phyloP scores from a whole-genome alignment of 2,329 filamentous ascomycete genomes.

The Stagonosporopsis vannaccii region DNA sequence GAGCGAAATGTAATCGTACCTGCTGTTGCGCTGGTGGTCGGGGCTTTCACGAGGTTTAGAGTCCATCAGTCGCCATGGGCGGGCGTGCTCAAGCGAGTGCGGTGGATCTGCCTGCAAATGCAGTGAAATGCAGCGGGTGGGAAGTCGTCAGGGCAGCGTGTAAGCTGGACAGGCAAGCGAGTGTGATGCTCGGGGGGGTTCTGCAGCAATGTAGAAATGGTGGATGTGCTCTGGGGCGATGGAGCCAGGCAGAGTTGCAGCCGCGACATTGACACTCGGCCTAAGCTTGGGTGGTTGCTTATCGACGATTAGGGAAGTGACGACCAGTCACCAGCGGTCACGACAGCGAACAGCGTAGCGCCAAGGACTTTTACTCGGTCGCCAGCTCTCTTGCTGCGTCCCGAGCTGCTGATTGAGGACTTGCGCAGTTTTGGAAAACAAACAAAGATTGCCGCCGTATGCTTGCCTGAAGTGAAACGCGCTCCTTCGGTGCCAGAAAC shows the following conservation, averaged over 20 bases:
- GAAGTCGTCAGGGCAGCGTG: slow-evolving; percentile 6
- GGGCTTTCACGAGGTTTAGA: slow-evolving; percentile 35
- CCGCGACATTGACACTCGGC: slow-evolving; percentile 10
- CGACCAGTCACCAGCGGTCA: neutral
- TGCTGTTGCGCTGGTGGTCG: slow-evolving; percentile 32
- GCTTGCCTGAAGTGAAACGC: neutral
- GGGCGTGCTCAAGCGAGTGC: slow-evolving; percentile 45
- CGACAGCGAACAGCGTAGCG: slow-evolving; percentile 1
- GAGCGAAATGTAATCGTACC: slow-evolving; percentile 32
- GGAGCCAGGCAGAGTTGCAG: slow-evolving; percentile 9
- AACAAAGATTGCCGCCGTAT: neutral
- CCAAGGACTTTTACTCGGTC: neutral
- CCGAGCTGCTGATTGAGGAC: neutral
- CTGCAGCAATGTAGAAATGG: slow-evolving; percentile 22
- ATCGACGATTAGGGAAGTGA: slow-evolving; percentile 15
- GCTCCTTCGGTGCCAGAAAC: neutral
- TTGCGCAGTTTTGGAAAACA: neutral
- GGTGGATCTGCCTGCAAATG: slow-evolving; percentile 29
- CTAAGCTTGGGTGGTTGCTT: slow-evolving; percentile 13
- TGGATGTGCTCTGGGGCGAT: slow-evolving; percentile 4
- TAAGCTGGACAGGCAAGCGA: slow-evolving; percentile 16
- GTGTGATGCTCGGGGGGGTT: slow-evolving; percentile 12
- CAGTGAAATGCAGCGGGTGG: slow-evolving; percentile 17
- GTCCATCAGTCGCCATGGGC: slow-evolving; percentile 50
- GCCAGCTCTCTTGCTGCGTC: neutral